Evolutionary conservation across 768 basidiomycete genomes (phyloP), one percentile per base, ranked within the genome.

Genomic region (Termitomyces heimii): DNA sequence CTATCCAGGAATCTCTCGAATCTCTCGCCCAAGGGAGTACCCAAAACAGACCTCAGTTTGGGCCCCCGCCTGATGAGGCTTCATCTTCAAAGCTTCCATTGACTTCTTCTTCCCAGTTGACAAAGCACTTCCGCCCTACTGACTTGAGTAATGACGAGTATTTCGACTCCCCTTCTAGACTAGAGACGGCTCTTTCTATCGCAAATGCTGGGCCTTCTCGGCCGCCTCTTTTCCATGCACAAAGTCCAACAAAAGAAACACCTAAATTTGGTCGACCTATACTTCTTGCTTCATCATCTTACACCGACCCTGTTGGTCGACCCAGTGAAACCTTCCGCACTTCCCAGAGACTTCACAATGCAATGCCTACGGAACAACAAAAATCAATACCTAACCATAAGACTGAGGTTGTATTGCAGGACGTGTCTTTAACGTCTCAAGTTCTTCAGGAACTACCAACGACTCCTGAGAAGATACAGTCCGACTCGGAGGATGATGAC

Each of bases 131-230:
- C 7, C 29, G 5, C 43, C 53, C 50, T 5, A 43, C 57, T 29
- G 45, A 18, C 26, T 24, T 45, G 18, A 57, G 60, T 29, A 58
- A 60, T 14, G 65, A 68, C 1, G 64, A 70, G 16, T 67, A 68
- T 9, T 65, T 62, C 26, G 55, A 53, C 18, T 64, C 67, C 10
- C 64, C 66, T 44, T 84, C 77, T 22, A 77, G 84, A 20, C 70
- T 89, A n/a, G 84, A 85, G 62, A 86, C 86, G 1, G 84, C 80
- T 1, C 68, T 90, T 29, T 78, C 86, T 10, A 82, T 90, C 43
- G 89, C 82, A 18, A 84, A 84, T 53, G 77, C 85, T 8, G 77
- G 77, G 5, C 74, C 76, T 14, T 68, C 70, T 26, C 69, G 67
- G 10, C 44, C 61, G 1, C 60, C 61, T 8, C 57, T 54, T 46